phyloP scores from a whole-genome alignment of 2,329 filamentous ascomycete genomes.

The Botrytis fragariae region DNA sequence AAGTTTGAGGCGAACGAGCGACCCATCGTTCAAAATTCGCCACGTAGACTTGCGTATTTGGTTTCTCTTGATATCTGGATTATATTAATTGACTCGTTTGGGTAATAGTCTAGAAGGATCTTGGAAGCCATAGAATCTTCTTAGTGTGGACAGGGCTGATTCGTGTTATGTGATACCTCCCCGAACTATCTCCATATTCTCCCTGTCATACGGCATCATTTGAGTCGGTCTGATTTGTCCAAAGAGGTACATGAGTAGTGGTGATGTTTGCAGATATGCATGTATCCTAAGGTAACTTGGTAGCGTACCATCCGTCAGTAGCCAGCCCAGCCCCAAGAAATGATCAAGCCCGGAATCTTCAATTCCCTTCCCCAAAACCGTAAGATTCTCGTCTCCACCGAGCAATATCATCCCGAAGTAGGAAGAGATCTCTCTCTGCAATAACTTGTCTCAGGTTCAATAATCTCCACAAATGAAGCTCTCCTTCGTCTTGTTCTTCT shows the following conservation, averaged over 20 bases:
- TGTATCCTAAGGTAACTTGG: not conserved
- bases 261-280: slow-evolving; percentile 1
- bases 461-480: not conserved
- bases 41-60: slow-evolving; percentile 1
- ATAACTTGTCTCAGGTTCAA: not conserved
- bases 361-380: not conserved
- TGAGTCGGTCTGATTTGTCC: not conserved
- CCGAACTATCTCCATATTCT: not conserved
- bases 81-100: slow-evolving; percentile 9
- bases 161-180: not conserved
- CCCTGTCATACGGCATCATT: not conserved
- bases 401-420: slow-evolving; percentile 13
- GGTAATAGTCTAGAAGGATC: slow-evolving; percentile 8
- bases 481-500: not conserved
- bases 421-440: slow-evolving; percentile 6
- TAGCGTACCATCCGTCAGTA: not conserved
- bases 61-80: not conserved
- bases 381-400: not conserved
- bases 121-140: slow-evolving; percentile 3
- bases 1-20: slow-evolving; percentile 11
- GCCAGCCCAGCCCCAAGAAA: slow-evolving; percentile 1
- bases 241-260: not conserved
- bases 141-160: not conserved
- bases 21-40: slow-evolving; percentile 4
- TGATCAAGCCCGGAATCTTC: not conserved